Percentiles rank a stretch among this genome's conserved stretches.
phyloP scores from a whole-genome alignment of 441 rosid genomes.

The Euphorbia schlechtendalii region DNA sequence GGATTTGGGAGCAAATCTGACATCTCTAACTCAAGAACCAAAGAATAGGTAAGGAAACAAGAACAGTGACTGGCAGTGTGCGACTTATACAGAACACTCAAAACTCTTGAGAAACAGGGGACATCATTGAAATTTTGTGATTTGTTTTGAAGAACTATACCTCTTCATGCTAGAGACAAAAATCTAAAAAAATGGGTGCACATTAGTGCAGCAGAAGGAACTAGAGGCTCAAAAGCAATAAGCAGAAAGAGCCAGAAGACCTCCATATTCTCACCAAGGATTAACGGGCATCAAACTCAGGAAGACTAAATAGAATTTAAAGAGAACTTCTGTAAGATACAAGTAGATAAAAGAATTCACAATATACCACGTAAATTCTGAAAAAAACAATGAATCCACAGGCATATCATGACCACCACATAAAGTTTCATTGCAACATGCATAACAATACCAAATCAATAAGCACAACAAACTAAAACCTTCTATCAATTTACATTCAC shows the following conservation, averaged over 20 bases:
- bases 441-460: not conserved
- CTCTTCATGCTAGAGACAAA: too few species aligned
- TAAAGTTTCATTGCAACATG: not conserved
- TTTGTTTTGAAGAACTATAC: too few species aligned
- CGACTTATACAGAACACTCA: not conserved
- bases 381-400: not conserved
- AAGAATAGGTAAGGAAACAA: not conserved
- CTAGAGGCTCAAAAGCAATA: not conserved
- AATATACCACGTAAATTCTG: not conserved
- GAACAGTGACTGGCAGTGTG: not conserved
- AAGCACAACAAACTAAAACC: not conserved
- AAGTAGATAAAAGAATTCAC: not conserved
- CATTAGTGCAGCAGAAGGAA: too few species aligned
- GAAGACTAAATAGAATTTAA: not conserved
- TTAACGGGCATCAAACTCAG: not conserved
- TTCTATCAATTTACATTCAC: not conserved
- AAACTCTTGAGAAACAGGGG: too few species aligned
- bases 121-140: too few species aligned
- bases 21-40: not conserved
- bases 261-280: not conserved
- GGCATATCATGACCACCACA: too few species aligned
- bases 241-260: too few species aligned
- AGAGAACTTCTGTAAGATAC: not conserved
- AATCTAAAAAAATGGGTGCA: too few species aligned
- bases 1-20: not conserved